Base-by-base conservation (phyloP, 2,329 filamentous ascomycete genomes). In the Zymoseptoria ardabiliae region DNA sequence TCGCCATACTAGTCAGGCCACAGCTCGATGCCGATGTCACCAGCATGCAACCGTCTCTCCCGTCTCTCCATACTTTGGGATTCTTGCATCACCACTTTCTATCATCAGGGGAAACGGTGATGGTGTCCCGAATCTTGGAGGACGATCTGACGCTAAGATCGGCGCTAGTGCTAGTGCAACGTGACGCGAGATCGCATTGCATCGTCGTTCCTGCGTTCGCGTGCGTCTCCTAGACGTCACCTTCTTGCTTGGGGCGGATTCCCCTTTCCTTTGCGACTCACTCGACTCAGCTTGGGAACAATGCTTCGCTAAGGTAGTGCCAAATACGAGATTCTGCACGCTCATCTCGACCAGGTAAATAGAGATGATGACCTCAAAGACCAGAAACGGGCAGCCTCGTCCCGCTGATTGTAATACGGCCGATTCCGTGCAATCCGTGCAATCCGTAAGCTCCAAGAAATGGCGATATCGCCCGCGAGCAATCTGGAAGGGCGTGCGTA, bases 11-110 rank as follows among this genome's bases (percentile, higher is more conserved):
- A 53, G 51, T 53, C 51, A 53, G 51, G 51, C 11, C 23, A 53
- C 13, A 28, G 25, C 25, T 28, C 25, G 25, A 28, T 28, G 25
- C 7, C 25, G 25, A 51, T 51, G 50, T 22, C 50, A 51, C 50
- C 20, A 20, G 50, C 51, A 53, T 53, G 51, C 50, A 10, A 30
- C 30, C 51, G 17, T 53, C 4, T 30, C 20, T 23, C 50, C 49
- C 21, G 1, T 30, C 20, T 23, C 50, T n/a, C 21, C 22, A 51
- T 19, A 25, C 22, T 53, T 28, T n/a, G 50, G 50, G 50, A 28
- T 53, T 53, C 51, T 53, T 53, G 51, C 51, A 53, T 53, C 51
- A 53, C 51, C 51, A 28, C 51, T 30, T 28, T 53, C 6, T 41
- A 8, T 6, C n/a, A 41, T 41, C 13, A 45, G 35, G 21, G 22